phyloP scores from a whole-genome alignment of 371 early-diverging fungal genomes.

The Circinella umbellata region DNA sequence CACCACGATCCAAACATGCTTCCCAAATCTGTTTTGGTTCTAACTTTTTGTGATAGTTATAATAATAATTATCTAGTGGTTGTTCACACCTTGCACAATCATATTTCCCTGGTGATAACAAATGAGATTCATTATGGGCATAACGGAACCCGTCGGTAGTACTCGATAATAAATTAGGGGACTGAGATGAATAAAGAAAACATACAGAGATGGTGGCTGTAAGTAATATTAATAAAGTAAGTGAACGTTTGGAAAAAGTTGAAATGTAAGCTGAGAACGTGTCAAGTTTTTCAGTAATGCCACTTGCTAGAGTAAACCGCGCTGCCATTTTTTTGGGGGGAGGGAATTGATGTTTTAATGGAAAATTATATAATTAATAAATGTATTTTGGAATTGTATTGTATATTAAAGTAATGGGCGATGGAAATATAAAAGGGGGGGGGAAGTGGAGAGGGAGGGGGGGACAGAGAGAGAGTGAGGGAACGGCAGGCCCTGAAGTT shows the following conservation, averaged over 20 bases:
- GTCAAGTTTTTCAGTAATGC: constrained; percentile 19
- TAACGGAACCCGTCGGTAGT: constrained; percentile 25
- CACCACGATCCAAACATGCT: constrained; percentile 33
- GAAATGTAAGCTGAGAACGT: constrained; percentile 22
- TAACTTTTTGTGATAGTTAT: constrained; percentile 1
- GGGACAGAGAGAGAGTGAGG: too few relatives aligned
- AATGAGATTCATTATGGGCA: constrained; percentile 26
- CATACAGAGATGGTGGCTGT: constrained; percentile 23
- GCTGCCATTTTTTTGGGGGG: constrained; percentile 20
- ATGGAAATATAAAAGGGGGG: too few relatives aligned
- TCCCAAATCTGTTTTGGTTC: constrained; percentile 26
- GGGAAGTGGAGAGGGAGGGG: too few relatives aligned
- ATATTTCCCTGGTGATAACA: constrained; percentile 27
- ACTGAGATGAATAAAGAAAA: constrained; percentile 25
- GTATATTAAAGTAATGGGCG: neutral
- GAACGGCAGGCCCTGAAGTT: too few relatives aligned
- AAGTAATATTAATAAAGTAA: constrained; percentile 17
- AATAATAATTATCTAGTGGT: constrained; percentile 7
- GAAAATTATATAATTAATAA: neutral
- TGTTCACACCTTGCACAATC: constrained; percentile 28
- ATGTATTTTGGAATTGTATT: neutral
- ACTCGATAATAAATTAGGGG: constrained; percentile 24
- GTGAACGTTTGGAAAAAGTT: constrained; percentile 27
- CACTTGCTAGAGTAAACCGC: constrained; percentile 26
- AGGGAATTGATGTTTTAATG: too few relatives aligned